Percentiles rank a stretch among this genome's conserved stretches.
These are phyloP conservation scores for Pseudogymnoascus sp. DNA, from an alignment of 2,329 filamentous ascomycete genomes.

Conservation along the genomic window DNA sequence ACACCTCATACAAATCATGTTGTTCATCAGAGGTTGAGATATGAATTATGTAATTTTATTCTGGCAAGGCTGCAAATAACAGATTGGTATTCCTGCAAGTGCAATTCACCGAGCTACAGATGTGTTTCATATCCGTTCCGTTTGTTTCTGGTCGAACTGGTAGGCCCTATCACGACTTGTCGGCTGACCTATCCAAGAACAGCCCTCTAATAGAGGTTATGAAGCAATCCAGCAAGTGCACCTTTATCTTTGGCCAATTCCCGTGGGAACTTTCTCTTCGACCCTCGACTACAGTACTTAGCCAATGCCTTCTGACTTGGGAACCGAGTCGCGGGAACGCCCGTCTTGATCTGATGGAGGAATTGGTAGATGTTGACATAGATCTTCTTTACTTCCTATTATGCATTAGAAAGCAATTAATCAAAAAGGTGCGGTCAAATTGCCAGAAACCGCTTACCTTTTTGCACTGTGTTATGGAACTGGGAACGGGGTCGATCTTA, in stretches of 20 bases:
- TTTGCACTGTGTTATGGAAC: conserved; percentile 39
- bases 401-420: not conserved
- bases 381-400: conserved; percentile 35
- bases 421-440: too few relatives aligned
- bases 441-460: conserved; percentile 29
- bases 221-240: not conserved
- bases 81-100: not conserved
- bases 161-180: not conserved
- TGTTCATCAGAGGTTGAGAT: not conserved
- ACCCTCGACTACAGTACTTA: not conserved
- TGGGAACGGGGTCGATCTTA: conserved; percentile 31
- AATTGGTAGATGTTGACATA: conserved; percentile 47
- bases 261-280: not conserved
- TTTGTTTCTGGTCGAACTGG: not conserved
- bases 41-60: not conserved
- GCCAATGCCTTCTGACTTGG: not conserved
- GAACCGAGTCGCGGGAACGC: conserved; percentile 6
- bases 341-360: conserved; percentile 30
- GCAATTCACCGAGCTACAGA: not conserved
- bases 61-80: not conserved
- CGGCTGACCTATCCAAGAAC: not conserved
- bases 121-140: not conserved
- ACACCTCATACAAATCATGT: not conserved
- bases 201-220: not conserved
- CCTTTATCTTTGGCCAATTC: not conserved